Conservation (phyloP, 2,329 filamentous ascomycete species). For the Lasiodiplodia sp. region DNA sequence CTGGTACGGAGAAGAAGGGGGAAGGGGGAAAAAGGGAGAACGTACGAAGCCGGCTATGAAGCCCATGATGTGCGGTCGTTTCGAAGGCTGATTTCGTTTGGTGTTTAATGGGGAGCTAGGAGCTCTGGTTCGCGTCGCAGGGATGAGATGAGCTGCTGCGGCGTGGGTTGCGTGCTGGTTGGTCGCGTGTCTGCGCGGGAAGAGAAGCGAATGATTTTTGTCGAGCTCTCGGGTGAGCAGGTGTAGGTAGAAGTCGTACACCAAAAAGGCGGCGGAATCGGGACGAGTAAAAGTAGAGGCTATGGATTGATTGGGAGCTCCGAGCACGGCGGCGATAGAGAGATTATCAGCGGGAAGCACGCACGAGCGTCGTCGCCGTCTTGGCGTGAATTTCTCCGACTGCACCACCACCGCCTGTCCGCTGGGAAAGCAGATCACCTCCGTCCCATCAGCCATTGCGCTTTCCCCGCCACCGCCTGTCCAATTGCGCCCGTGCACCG, state of each 20-base stretch:
- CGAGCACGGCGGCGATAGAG: slow-evolving; percentile 27
- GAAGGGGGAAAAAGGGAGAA: slow-evolving; percentile 6
- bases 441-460: background rate
- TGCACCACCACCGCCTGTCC: slow-evolving; percentile 10
- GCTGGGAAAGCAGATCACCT: background rate
- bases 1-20: background rate
- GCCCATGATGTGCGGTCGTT: slow-evolving; percentile 49
- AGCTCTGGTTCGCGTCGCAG: slow-evolving; percentile 4
- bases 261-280: background rate
- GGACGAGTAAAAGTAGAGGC: background rate
- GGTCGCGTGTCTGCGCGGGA: background rate
- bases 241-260: background rate
- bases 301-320: slow-evolving; percentile 5
- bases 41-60: slow-evolving; percentile 61
- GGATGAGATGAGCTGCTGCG: slow-evolving; percentile 7
- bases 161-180: background rate
- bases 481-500: slow-evolving; percentile 15
- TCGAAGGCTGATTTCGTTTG: background rate
- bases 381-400: slow-evolving; percentile 29
- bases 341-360: slow-evolving; percentile 27
- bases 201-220: background rate
- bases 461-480: background rate
- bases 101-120: background rate
- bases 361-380: slow-evolving; percentile 9
- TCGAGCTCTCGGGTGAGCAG: background rate